Evolutionary conservation across 1,284 basidiomycete species (phyloP), one percentile per base, ranked within the genome.

Genomic region (Rhodotorula sp.): DNA sequence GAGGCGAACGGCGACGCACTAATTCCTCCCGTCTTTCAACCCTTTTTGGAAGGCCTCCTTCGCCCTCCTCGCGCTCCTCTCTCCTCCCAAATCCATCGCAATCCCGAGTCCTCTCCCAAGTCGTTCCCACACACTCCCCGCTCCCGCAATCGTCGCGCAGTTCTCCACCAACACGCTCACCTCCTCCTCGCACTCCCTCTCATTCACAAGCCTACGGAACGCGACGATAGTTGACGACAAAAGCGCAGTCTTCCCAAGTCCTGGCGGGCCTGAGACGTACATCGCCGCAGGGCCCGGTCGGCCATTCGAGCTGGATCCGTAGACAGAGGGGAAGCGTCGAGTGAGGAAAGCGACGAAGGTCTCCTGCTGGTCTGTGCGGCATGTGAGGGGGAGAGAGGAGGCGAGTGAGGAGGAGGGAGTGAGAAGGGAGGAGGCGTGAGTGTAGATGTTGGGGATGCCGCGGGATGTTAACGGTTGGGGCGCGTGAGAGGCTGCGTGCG

Each of bases 181-280:
- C 24, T 68, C 67, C 24, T 37, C 54, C 22, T 40, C 61, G n/a
- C 61, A 30, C 4, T 64, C 59, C 22, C 48, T 47, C 46, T 65
- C 62, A n/a, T 28, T 55, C 34, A 73, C 31, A n/a, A 37, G 22
- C 51, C 55, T 44, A 46, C 48, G 24, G 3, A 79, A 73, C n/a
- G 77, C 75, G 28, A 70, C 70, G 26, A 82, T 65, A n/a, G 81
- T 76, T 7, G 77, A 75, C 2, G 76, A 75, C 6, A 82, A 72
- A 3, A 82, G 76, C 5, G 80, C 81, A 16, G 81, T 82, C 74
- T 82, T 82, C 59, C 81, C 81, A 7, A 81, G 81, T 1, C 81
- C 81, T 4, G 81, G 81, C 37, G 80, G 76, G n/a, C 81, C 81
- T 31, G 81, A 82, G 44, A 82, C 77, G 74, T 82, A 82, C 28